Evolutionary conservation across 75 land plant species (phyloP).

Genomic region (Pinus taeda): DNA sequence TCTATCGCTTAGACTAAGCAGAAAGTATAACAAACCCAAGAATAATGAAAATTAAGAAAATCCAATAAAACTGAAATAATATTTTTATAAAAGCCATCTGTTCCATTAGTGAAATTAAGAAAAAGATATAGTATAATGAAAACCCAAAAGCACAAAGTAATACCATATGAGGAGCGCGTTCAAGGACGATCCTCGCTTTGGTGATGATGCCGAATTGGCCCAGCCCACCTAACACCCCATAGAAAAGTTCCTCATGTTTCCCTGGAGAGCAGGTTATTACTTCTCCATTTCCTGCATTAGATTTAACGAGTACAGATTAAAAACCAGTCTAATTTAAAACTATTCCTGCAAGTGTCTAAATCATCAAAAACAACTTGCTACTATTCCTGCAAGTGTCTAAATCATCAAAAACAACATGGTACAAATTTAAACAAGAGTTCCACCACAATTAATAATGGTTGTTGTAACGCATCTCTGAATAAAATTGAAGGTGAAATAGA

Average conservation of each 20-base stretch:
- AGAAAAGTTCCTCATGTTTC: conserved; percentile 42
- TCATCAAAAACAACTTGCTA: not conserved
- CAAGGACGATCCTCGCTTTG: conserved; percentile 58
- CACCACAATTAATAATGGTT: not conserved
- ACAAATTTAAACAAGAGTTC: not conserved
- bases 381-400: not conserved
- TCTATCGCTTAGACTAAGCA: too few relatives aligned
- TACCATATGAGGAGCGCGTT: conserved; percentile 51
- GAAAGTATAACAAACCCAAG: too few relatives aligned
- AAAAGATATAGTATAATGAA: too few relatives aligned
- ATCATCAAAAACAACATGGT: not conserved
- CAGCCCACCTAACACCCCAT: conserved; percentile 64
- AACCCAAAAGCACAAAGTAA: too few relatives aligned
- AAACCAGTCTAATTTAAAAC: not conserved
- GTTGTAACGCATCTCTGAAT: not conserved
- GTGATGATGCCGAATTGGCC: conserved; percentile 79
- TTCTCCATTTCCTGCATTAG: conserved; percentile 57
- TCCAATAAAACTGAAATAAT: too few relatives aligned
- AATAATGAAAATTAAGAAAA: too few relatives aligned
- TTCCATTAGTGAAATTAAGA: too few relatives aligned
- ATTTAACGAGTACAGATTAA: not conserved
- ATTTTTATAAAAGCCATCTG: too few relatives aligned
- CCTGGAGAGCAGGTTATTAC: conserved; percentile 39
- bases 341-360: not conserved
- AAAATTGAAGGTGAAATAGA: not conserved